phyloP scores from a whole-genome alignment of 352 stramenopile species.

The Phytopythium oedochilum region DNA sequence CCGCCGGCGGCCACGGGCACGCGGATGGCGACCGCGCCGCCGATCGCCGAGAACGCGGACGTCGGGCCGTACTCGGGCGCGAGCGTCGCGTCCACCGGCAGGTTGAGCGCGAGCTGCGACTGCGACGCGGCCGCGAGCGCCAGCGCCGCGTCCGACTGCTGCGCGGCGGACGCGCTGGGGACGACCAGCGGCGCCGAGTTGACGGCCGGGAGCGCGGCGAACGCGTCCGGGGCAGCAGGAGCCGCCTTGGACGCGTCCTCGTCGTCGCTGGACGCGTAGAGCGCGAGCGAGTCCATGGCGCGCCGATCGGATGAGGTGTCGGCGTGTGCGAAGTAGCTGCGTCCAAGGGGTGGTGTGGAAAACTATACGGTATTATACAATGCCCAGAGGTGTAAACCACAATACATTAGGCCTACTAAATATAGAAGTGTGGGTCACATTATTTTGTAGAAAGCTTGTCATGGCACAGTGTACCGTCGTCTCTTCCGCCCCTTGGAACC shows the following conservation, averaged over 20 bases:
- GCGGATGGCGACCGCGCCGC: conserved; percentile 3
- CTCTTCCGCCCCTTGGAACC: neutral
- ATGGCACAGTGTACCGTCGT: neutral
- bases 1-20: conserved; percentile 34
- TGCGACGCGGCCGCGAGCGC: conserved; percentile 27
- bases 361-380: no score
- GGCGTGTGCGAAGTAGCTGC: no score
- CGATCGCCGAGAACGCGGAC: neutral
- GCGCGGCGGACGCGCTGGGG: conserved; percentile 18
- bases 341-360: no score
- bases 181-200: conserved; percentile 52
- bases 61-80: conserved; percentile 44
- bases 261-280: conserved; percentile 51
- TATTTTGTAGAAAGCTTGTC: neutral
- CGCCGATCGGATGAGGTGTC: no score
- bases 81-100: conserved; percentile 63
- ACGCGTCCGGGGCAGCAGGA: neutral
- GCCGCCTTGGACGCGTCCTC: conserved; percentile 9
- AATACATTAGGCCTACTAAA: no score
- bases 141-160: conserved; percentile 26
- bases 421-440: neutral
- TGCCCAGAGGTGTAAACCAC: no score
- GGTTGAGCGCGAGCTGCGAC: conserved; percentile 49
- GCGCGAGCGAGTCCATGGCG: conserved; percentile 39
- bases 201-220: conserved; percentile 26